Conservation (phyloP, 306 rosid species). For the Malus domestica region DNA sequence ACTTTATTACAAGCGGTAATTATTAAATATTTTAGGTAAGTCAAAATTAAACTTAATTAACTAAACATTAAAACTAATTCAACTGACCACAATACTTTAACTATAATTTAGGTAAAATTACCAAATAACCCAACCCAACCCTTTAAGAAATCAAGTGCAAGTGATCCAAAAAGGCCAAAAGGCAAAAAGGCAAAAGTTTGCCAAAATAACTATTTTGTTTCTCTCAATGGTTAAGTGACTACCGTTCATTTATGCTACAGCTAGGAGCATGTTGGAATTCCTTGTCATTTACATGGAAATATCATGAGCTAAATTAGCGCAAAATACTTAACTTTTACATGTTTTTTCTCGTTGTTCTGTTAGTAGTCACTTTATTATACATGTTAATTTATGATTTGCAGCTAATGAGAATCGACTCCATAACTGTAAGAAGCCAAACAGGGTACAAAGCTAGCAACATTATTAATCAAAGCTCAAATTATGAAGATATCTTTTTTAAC, state of each 20-base stretch:
- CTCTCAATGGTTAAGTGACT: background rate
- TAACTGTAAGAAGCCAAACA: background rate
- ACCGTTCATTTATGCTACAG: slow-evolving; percentile 7
- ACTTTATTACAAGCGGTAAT: background rate
- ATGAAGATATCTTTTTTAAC: too few species aligned
- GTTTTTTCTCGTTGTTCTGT: too few species aligned
- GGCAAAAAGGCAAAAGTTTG: background rate
- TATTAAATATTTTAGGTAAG: background rate
- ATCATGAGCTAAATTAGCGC: background rate
- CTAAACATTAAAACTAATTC: background rate
- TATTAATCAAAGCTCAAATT: background rate
- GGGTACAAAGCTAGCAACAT: background rate
- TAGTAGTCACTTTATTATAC: too few species aligned
- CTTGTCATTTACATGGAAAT: background rate
- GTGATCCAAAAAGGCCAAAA: background rate
- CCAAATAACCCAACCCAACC: background rate
- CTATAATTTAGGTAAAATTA: background rate
- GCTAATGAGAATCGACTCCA: accelerated
- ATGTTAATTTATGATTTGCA: too few species aligned
- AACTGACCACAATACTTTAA: background rate
- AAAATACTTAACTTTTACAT: background rate
- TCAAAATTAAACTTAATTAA: background rate
- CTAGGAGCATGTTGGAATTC: background rate
- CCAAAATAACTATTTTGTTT: slow-evolving; percentile 8
- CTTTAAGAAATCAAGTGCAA: background rate